Evolutionary conservation across 164 flowering plant species (phyloP), one percentile per base, ranked within the genome.

Genomic region (Cinnamomum chago): DNA sequence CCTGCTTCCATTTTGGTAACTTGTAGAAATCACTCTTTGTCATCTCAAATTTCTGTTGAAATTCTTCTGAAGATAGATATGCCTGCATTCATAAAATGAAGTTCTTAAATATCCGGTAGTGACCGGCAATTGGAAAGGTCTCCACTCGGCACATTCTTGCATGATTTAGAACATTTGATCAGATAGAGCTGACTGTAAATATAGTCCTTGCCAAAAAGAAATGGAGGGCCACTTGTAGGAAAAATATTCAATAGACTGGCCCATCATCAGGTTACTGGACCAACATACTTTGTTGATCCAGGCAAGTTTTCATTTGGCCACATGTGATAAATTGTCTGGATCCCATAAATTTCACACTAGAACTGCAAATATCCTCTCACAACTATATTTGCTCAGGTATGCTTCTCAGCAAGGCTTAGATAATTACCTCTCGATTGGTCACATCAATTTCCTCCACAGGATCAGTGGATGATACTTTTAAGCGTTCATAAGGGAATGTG

Each of bases 1-100:
- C 91, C 85, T 93, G 99, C 80, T 90, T 95, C 99, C 99, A 95
- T 75, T 93, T 93, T 2, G 99, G 95, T 71, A 91, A 77, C 90
- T 92, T 95, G 67, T 87, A 87, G 86, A 95, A 95, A 30, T 89
- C 94, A 47, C 84, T 91, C 78, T 91, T 95, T 25, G 88, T 4
- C 95, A 92, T 91, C 70, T 90, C 95, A 70, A 95, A 92, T 80
- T 93, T 92, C 88, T 91, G 92, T 72, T 77, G 84, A 82, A 95
- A 95, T 82, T 93, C 99, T 76, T 70, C 90, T 11, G 90, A 79
- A 33, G 99, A 90, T 28, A 95, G 86, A 70, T 93, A 95, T 25
- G 91, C 84, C 99, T 95, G 88, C 85, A 85, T 25, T 65, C 17
- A 66, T 20, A 66, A 28, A 30, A 30, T 30, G 35, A 4, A 30